A percentile compares a stretch with the other conserved stretches of the same genome.
phyloP scores from a whole-genome alignment of 768 basidiomycete genomes.

The Russula olivacea region DNA sequence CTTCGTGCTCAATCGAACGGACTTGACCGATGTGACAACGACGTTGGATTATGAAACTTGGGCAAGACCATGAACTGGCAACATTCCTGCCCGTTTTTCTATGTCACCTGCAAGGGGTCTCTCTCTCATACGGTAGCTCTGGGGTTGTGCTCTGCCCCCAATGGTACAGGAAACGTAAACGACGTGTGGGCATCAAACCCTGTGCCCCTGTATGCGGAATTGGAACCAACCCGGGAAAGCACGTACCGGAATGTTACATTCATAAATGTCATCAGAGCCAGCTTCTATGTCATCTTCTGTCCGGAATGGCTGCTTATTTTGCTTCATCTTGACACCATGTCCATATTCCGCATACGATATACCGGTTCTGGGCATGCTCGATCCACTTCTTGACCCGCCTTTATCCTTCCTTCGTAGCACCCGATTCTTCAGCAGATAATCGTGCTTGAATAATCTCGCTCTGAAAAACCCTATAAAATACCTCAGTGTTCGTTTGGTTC shows the following conservation, averaged over 20 bases:
- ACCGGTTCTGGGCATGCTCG: neutral
- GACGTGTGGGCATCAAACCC: neutral
- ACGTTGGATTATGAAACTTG: neutral
- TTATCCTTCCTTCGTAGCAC: neutral
- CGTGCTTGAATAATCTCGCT: neutral
- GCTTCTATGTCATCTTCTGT: conserved; percentile 13
- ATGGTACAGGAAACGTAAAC: neutral
- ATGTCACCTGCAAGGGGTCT: neutral
- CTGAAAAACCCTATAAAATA: neutral
- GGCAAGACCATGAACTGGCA: neutral
- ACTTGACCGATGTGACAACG: neutral
- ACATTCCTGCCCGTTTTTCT: neutral
- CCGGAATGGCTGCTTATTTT: neutral
- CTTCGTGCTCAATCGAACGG: neutral
- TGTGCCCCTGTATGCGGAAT: neutral
- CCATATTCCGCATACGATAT: neutral
- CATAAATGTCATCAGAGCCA: neutral
- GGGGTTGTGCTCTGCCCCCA: neutral
- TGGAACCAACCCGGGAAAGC: neutral
- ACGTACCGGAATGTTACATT: neutral
- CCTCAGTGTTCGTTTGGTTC: neutral
- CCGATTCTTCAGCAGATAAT: neutral
- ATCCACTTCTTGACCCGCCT: neutral
- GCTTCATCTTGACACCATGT: neutral
- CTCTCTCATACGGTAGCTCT: too few species aligned